Evolutionary conservation across 1,284 basidiomycete species (phyloP).

Genomic region (Takashimella tepidaria): DNA sequence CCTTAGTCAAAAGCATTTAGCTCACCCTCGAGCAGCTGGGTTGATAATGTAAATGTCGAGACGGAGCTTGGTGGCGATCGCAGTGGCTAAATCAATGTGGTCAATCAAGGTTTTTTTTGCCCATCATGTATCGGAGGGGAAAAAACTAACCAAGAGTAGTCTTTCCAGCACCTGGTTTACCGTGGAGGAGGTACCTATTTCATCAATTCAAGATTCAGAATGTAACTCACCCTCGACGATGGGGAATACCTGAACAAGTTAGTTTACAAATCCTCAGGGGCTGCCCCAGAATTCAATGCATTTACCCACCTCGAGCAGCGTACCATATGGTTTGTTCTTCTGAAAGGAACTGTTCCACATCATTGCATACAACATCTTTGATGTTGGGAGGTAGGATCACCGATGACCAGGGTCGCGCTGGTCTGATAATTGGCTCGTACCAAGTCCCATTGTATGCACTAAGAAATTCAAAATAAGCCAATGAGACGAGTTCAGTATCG

Average conservation of each 20-base stretch:
- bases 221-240: slow-evolving; percentile 21
- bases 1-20: slow-evolving; percentile 1
- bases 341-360: slow-evolving; percentile 25
- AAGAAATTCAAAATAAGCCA: slow-evolving; percentile 5
- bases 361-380: slow-evolving; percentile 23
- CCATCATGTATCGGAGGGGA: neutral
- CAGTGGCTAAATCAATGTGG: slow-evolving; percentile 16
- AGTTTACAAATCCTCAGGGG: slow-evolving; percentile 2
- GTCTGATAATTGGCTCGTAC: slow-evolving; percentile 21
- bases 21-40: slow-evolving; percentile 25
- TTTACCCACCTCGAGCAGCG: slow-evolving; percentile 22
- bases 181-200: slow-evolving; percentile 24
- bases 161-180: slow-evolving; percentile 30
- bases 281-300: neutral
- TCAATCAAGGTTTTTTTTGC: neutral
- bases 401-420: slow-evolving; percentile 24
- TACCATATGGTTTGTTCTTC: slow-evolving; percentile 27
- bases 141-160: slow-evolving; percentile 23
- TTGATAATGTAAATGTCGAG: slow-evolving; percentile 31
- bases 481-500: too few relatives aligned
- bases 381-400: slow-evolving; percentile 23
- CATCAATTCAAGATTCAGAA: neutral
- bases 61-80: slow-evolving; percentile 23
- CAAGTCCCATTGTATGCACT: slow-evolving; percentile 20
- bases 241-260: too few relatives aligned